Conservation (phyloP, 2,329 filamentous ascomycete species). For the Drechslera avenae region DNA sequence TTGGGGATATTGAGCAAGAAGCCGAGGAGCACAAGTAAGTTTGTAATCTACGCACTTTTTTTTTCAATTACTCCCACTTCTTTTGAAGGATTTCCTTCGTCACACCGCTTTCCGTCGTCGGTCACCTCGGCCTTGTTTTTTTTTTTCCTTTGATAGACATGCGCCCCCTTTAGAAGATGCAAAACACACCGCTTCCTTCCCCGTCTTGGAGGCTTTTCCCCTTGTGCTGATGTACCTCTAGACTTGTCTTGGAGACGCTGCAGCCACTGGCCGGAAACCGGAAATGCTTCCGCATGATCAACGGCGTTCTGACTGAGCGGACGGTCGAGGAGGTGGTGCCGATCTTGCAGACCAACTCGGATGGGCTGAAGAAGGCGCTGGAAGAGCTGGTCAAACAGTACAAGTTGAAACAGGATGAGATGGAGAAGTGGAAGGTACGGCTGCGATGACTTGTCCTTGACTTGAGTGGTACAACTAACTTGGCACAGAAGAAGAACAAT, state of each 20-base stretch:
- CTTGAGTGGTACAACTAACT: conserved; percentile 16
- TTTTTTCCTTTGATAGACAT: conserved; percentile 1
- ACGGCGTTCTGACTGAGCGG: conserved; percentile 91
- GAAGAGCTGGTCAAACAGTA: conserved; percentile 97
- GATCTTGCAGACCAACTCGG: conserved; percentile 88
- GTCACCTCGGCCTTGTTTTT: conserved; percentile 13
- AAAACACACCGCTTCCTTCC: conserved; percentile 29
- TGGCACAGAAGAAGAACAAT: conserved; percentile 80
- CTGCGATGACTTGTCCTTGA: conserved; percentile 1
- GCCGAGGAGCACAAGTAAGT: conserved; percentile 96
- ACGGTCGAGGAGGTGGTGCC: conserved; percentile 93
- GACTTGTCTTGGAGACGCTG: conserved; percentile 92
- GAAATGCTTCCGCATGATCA: conserved; percentile 99
- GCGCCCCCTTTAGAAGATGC: neutral
- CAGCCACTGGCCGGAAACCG: conserved; percentile 80
- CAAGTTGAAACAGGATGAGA: conserved; percentile 89
- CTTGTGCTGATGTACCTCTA: conserved; percentile 48
- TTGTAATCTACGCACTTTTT: neutral
- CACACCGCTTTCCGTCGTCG: conserved; percentile 25
- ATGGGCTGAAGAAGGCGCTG: conserved; percentile 90
- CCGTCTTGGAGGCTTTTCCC: neutral
- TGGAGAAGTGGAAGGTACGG: conserved; percentile 97
- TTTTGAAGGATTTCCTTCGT: conserved; percentile 1
- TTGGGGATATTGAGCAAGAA: conserved; percentile 96
- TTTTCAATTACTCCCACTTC: no score